Base-by-base conservation (phyloP, 768 basidiomycete species). In the Cystofilobasidium capitatum region DNA sequence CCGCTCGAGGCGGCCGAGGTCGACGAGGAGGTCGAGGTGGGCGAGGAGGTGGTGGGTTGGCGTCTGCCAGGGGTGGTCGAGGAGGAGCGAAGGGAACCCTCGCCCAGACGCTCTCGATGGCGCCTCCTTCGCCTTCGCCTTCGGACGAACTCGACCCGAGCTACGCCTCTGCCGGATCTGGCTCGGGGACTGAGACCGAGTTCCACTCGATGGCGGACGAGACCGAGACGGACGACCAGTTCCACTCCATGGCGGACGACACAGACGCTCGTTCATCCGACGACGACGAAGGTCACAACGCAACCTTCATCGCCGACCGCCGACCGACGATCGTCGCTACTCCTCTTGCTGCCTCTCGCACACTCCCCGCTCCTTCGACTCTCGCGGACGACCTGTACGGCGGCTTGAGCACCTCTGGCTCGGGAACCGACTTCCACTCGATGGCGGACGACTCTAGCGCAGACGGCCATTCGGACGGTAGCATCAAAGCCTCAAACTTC, bases 301-400 rank as follows among this genome's bases (percentile, higher is more conserved):
- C 80, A 66, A 84, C 86, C 45, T 87, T 88, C 71, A 84, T 83
- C 68, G 87, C 83, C 64, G 42, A 84, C 81, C 72, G 84, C 73
- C 61, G 67, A 70, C 42, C 70, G 72, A 49, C 64, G 72, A 24
- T 72, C 73, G 62, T 39, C 24, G 29, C 31, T 35, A 42, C 44
- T 35, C 37, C 39, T 20, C 40, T 61, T 26, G 39, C 22, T 29
- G 47, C 24, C 31, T 44, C n/a, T 20, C 39, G 39, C 24, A 26
- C 44, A 39, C 26, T 57, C 17, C 39, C n/a, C 31, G n/a, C n/a
- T n/a, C n/a, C n/a, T n/a, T 17, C 33, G 51, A 17, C 57, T 31
- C 42, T 24, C 55, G 35, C 33, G 17, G 63, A 57, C 51, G 51
- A 55, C 51, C 29, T 55, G 51, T 55, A 31, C 51, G n/a, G 33